Evolutionary conservation across 345 rosid genomes (phyloP), one percentile per base, ranked within the genome.

Genomic region (Ceriops zippeliana): DNA sequence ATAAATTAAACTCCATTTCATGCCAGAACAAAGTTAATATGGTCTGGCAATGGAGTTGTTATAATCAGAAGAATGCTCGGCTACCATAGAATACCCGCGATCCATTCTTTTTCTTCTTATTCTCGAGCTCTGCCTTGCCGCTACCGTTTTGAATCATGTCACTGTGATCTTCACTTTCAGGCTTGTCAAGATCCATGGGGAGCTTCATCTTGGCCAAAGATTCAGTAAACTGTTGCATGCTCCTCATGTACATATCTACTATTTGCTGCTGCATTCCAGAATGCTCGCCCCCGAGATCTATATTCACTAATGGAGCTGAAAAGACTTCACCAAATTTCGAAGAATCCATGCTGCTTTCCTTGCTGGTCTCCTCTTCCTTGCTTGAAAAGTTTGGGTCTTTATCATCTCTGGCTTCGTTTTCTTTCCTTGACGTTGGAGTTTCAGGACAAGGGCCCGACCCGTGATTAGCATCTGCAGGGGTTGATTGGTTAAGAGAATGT

Each of bases 181-280:
- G 83, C 46, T 83, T 88, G 77, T 80, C 91, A 9, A 86, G 83
- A 75, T 93, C 88, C 91, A 91, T 86, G 0, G 96, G 98, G n/a
- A 93, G 95, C 82, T 93, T 91, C 97, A 93, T 91, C 32, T 91
- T 84, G 5, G 92, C 90, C 66, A 93, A 78, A n/a, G 98, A 91
- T 65, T 93, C 97, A 0, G 93, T 89, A 26, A 89, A 90, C 65
- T 90, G 96, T 13, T 93, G 93, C 96, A 93, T 87, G 66, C 97
- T 93, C 65, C 89, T 93, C 97, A 88, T 93, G 83, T 93, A 93
- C 95, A 93, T 88, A 70, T 91, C 97, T 38, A 92, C 97, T 69
- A 91, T 95, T 68, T 89, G 90, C 79, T 89, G 87, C 82, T 95
- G 97, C 97, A 95, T 88, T 47, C 90, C 91, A 13, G 96, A 80